These are phyloP conservation scores for Ustilago loliicola DNA, from an alignment of 1,284 basidiomycete species.

Conservation along the genomic window DNA sequence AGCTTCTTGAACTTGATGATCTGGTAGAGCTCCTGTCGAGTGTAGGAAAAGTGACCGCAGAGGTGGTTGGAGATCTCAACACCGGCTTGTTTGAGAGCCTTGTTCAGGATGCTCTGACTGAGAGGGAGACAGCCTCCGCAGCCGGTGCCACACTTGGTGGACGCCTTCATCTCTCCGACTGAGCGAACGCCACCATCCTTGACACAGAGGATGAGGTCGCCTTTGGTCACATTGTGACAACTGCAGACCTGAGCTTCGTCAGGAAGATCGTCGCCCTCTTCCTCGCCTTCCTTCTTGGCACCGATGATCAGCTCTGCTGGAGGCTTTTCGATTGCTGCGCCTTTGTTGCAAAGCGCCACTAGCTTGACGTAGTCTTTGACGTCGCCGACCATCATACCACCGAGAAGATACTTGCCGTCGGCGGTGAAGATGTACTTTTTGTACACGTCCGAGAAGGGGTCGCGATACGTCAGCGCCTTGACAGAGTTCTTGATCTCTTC, in stretches of 20 bases:
- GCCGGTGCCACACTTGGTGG: constrained; percentile 80
- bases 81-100: constrained; percentile 80
- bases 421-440: constrained; percentile 84
- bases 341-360: constrained; percentile 80
- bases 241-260: constrained; percentile 81
- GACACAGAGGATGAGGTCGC: constrained; percentile 75
- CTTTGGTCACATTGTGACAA: constrained; percentile 81
- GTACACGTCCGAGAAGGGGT: constrained; percentile 76
- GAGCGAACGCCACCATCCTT: constrained; percentile 74
- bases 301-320: constrained; percentile 80
- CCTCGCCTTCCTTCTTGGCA: constrained; percentile 74
- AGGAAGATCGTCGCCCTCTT: constrained; percentile 78
- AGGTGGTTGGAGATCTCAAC: constrained; percentile 77
- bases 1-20: constrained; percentile 80
- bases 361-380: constrained; percentile 80
- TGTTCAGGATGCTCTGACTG: constrained; percentile 75
- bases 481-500: constrained; percentile 66
- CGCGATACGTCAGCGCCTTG: constrained; percentile 79
- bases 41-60: constrained; percentile 80
- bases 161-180: constrained; percentile 76
- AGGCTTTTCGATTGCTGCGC: constrained; percentile 78
- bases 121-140: constrained; percentile 81
- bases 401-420: constrained; percentile 80
- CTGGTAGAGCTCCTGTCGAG: constrained; percentile 79
- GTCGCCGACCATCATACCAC: constrained; percentile 86